Evolutionary conservation across 192 early-diverging fungal genomes (phyloP), one percentile per base, ranked within the genome.

Genomic region (Entomortierella beljakovae): DNA sequence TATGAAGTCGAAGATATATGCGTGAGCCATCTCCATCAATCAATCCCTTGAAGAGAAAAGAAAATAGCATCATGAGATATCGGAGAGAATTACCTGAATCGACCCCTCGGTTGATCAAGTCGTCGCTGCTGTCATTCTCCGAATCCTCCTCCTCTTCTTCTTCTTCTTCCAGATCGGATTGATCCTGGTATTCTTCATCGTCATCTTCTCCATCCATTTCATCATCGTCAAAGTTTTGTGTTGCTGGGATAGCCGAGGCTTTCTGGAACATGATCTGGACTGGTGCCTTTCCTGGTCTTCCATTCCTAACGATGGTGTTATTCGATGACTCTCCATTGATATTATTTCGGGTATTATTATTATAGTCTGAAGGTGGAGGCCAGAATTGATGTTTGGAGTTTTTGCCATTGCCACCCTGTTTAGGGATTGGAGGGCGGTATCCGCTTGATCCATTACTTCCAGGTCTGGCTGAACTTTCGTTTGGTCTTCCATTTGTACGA

Each of bases 381-480:
- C 75, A 79, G 42, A 70, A 70, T 18, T 50, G 35, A 35, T 79
- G 75, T 40, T 79, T 79, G 8, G 75, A 79, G 50, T 79, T 79
- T 23, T 79, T 79, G 37, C 75, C 75, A 18, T 79, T 79, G 33
- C 40, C 50, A 23, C 58, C 58, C 42, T 79, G 75, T 53, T 68
- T 79, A 11, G 66, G 75, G 15, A 46, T 46, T 11, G 57, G 62
- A 1, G 55, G 38, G 10, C 64, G 57, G 29, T 23, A 58, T 42
- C 58, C 57, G 49, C 49, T 63, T 2, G 61, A 23, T 29, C 59
- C 59, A 25, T 48, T 46, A 23, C 52, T 37, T 57, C 67, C 31
- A 34, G 32, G 26, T 51, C 49, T 37, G 3, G 56, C 51, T 15
- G 65, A 13, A 2, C 29, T 15, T n/a, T 57, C 55, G 15, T 42